These are phyloP conservation scores for Quercus gilva DNA, from an alignment of 306 rosid genomes.

Conservation along the genomic window DNA sequence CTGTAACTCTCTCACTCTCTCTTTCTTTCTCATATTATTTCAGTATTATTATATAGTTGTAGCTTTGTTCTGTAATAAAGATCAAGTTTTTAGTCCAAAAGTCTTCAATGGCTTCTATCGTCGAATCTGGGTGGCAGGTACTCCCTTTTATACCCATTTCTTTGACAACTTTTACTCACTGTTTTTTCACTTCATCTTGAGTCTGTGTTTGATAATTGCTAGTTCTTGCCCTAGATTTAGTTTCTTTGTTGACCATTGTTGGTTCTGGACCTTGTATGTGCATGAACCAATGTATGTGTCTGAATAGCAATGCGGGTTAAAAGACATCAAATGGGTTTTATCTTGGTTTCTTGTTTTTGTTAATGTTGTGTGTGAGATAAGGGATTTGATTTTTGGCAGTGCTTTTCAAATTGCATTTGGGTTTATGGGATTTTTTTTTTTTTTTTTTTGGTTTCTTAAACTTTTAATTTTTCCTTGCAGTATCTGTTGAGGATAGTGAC, in stretches of 20 bases:
- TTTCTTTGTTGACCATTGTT: constrained; percentile 20
- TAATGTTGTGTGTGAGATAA: background rate
- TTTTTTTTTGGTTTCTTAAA: background rate
- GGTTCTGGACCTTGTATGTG: background rate
- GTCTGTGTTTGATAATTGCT: background rate
- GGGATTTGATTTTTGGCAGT: constrained; percentile 11
- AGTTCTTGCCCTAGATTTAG: constrained; percentile 26
- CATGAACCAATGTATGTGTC: background rate
- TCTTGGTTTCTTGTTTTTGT: background rate
- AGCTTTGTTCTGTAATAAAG: background rate
- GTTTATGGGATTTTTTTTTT: background rate
- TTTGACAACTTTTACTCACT: background rate
- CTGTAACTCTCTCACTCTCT: background rate
- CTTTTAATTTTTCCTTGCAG: too few relatives aligned
- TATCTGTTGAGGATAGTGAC: background rate
- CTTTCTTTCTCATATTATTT: background rate
- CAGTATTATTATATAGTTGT: background rate
- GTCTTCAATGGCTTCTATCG: constrained; percentile 47
- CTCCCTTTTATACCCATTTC: background rate
- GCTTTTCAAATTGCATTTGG: background rate
- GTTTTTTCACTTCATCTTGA: background rate
- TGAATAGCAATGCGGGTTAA: background rate
- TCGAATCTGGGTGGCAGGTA: constrained; percentile 89
- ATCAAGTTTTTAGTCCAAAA: background rate
- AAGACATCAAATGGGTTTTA: background rate